Conservation (phyloP, 306 rosid genomes). For the Phaseolus lunatus region DNA sequence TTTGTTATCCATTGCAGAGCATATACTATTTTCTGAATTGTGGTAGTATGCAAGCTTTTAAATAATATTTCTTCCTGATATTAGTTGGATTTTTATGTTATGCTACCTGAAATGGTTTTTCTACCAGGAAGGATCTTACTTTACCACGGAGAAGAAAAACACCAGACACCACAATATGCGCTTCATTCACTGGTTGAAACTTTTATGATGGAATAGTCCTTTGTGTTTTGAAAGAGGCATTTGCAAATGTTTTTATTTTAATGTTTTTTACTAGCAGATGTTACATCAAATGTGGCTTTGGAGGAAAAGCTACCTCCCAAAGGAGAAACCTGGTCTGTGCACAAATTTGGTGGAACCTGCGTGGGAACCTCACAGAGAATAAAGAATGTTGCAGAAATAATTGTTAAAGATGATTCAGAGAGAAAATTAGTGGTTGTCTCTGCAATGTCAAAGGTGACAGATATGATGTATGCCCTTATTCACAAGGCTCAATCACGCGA, state of each 20-base stretch:
- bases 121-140: conserved; percentile 53
- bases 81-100: background rate
- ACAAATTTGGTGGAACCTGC: conserved; percentile 98
- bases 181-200: conserved; percentile 51
- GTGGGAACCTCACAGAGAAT: conserved; percentile 88
- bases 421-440: conserved; percentile 90
- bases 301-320: conserved; percentile 68
- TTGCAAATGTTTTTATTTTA: background rate
- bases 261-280: conserved; percentile 45
- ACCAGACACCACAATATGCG: conserved; percentile 22
- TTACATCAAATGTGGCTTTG: conserved; percentile 50
- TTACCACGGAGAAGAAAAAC: conserved; percentile 40
- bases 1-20: conserved; percentile 17
- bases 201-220: conserved; percentile 21
- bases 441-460: conserved; percentile 97
- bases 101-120: conserved; percentile 18
- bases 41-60: background rate
- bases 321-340: conserved; percentile 94
- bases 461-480: conserved; percentile 96
- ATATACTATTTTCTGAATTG: background rate
- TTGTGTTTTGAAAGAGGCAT: conserved; percentile 4
- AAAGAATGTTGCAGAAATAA: conserved; percentile 75
- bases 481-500: conserved; percentile 89
- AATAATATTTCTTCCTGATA: background rate
- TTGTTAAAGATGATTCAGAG: conserved; percentile 79